Conservation (phyloP, 1,284 basidiomycete genomes). For the Kalmanozyma brasiliensis region DNA sequence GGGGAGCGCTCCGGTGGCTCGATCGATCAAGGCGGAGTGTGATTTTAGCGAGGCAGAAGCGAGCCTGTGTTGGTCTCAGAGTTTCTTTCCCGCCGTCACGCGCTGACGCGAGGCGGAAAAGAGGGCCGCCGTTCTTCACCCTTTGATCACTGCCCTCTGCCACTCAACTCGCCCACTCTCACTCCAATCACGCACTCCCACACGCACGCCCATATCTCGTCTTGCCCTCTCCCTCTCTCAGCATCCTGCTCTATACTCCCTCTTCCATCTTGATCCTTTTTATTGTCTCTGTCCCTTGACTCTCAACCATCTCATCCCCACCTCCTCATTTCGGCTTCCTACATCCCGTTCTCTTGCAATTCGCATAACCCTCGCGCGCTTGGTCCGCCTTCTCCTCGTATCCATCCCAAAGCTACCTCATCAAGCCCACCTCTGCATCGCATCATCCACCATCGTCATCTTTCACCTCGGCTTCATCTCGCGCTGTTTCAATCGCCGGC, state of each 20-base stretch:
- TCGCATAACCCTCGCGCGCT: conserved; percentile 22
- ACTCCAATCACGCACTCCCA: not conserved
- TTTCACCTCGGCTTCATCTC: not conserved
- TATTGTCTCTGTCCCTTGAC: not conserved
- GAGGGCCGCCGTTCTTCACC: too few relatives aligned
- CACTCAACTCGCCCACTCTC: too few relatives aligned
- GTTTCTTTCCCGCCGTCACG: too few relatives aligned
- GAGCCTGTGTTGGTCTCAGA: too few relatives aligned
- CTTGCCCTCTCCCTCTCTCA: not conserved
- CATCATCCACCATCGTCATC: conserved; percentile 7
- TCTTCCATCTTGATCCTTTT: not conserved
- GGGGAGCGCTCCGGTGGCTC: too few relatives aligned
- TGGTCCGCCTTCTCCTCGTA: conserved; percentile 32
- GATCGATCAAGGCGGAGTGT: too few relatives aligned
- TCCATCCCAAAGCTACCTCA: conserved; percentile 5
- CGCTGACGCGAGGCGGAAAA: too few relatives aligned
- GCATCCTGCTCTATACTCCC: conserved; percentile 1
- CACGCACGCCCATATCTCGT: not conserved
- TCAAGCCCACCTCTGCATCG: not conserved
- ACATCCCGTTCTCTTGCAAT: conserved; percentile 5
- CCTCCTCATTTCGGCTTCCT: not conserved
- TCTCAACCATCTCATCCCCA: conserved; percentile 3
- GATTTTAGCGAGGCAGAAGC: too few relatives aligned
- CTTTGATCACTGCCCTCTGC: too few relatives aligned
- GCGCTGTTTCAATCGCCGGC: conserved; percentile 14